Evolutionary conservation across 208 protist genomes (phyloP), one percentile per base, ranked within the genome.

Genomic region (Acanthamoeba culbertsoni): DNA sequence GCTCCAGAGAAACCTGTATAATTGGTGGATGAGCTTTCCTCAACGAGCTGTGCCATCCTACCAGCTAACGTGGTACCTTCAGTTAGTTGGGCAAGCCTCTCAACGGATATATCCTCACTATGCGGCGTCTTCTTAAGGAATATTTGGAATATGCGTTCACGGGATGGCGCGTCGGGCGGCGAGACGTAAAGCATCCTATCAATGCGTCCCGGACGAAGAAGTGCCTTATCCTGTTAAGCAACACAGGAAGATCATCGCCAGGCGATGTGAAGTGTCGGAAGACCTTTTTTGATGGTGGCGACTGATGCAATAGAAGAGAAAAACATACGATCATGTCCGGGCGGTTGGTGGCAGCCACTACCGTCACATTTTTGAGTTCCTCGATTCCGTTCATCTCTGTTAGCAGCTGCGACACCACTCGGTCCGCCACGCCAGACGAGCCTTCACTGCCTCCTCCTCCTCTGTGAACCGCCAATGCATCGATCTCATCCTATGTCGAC

Each of bases 291-390:
- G n/a, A n/a, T 55, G 28, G 26, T 26, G 65, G 20, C 20, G 18
- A 33, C 26, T 16, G 40, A 35, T 26, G 37, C 31, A 46, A 65
- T 0, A 2, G 31, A 55, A 92, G 33, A 73, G 10, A 0, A 43
- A 79, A 65, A 28, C 28, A 45, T 73, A 95, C 94, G 89, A 99
- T 98, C 20, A 99, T 94, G 96, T 99, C 99, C 2, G 99, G 99
- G 53, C 99, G 95, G 91, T 99, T 99, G 40, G 99, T 99, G 14
- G 99, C 99, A 16, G 98, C 99, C n/a, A 99, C 97, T 0, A 99
- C 98, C 90, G 98, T 98, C 1, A 99, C 98, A 16, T 94, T 93
- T 16, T 65, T 84, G 7, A 97, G 82, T 7, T 73, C 71, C 43
- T 96, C 94, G 23, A 99, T 98, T 42, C 99, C 99, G 95, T 99